Evolutionary conservation across 768 basidiomycete species (phyloP), one percentile per base, ranked within the genome.

Genomic region (Auriscalpium vulgare): DNA sequence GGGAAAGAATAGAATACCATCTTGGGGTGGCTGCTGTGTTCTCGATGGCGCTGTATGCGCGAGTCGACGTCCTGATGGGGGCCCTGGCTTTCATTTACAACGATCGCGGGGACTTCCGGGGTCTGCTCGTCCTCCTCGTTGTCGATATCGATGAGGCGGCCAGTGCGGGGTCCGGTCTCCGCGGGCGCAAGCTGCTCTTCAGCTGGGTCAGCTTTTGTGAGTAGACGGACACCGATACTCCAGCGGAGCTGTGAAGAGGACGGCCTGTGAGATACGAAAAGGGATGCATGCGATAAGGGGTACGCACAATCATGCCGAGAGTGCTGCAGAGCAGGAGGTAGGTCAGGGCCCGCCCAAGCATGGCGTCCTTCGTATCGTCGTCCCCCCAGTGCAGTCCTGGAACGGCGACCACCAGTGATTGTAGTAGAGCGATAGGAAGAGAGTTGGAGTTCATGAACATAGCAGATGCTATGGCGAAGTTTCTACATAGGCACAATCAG

Each of bases 371-470:
- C 65, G 82, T 88, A 67, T 98, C 95, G 54, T 89, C 82, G 3
- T 73, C 59, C 9, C 78, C 85, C 91, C 93, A 93, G 64, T 87
- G 88, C 36, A 95, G 77, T 5, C 83, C 83, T 0, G 85, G 85
- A 0, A 95, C 91, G 11, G 89, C 87, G 54, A 87, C 72, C 9
- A 91, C 91, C 17, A 97, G 83, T 58, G 84, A 86, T 68, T 97
- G 88, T 84, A 97, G 91, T 36, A 99, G 76, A 0, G 95, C 95
- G 57, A 97, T 91, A 0, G 95, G 95, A 6, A 99, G 81, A 0
- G 91, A 91, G 67, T 97, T 97, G 3, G 89, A 91, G 69, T 94
- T 95, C 87, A 93, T 89, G 75, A 91, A 91, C 83, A 88, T 91
- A 34, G 88, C 77, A 0, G 88, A 85, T 0, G 89, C 88, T 68